phyloP scores from a whole-genome alignment of 495 filamentous ascomycete genomes.

The Talaromyces stipitatus region DNA sequence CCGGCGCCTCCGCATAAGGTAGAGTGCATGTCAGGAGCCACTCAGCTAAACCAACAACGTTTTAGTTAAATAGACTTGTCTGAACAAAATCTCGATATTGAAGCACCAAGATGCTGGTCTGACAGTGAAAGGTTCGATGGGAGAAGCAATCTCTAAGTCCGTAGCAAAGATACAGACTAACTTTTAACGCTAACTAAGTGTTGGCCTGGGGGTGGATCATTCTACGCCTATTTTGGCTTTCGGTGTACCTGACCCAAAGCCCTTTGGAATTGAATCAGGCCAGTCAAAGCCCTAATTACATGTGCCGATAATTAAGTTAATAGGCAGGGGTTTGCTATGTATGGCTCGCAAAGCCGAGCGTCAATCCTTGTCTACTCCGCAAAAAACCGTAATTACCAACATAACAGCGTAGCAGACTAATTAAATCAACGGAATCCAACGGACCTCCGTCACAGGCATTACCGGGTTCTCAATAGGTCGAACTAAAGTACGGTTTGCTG shows the following conservation, averaged over 20 bases:
- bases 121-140: not conserved
- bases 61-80: not conserved
- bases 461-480: not conserved
- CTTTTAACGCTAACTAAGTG: not conserved
- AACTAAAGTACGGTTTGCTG: not conserved
- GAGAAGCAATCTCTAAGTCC: not conserved
- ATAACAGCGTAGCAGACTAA: not conserved
- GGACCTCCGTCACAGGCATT: not conserved
- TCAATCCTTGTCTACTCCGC: not conserved
- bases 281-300: not conserved
- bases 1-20: not conserved
- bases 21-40: not conserved
- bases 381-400: not conserved
- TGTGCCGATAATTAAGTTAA: slow-evolving; percentile 1
- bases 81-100: not conserved
- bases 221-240: not conserved
- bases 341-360: not conserved
- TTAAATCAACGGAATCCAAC: not conserved
- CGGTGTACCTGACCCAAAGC: not conserved
- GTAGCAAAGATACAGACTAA: not conserved
- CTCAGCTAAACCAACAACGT: not conserved
- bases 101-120: not conserved
- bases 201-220: slow-evolving; percentile 1
- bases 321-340: not conserved
- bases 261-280: not conserved